phyloP scores from a whole-genome alignment of 164 flowering plant species.

The Chloranthus sessilifolius region DNA sequence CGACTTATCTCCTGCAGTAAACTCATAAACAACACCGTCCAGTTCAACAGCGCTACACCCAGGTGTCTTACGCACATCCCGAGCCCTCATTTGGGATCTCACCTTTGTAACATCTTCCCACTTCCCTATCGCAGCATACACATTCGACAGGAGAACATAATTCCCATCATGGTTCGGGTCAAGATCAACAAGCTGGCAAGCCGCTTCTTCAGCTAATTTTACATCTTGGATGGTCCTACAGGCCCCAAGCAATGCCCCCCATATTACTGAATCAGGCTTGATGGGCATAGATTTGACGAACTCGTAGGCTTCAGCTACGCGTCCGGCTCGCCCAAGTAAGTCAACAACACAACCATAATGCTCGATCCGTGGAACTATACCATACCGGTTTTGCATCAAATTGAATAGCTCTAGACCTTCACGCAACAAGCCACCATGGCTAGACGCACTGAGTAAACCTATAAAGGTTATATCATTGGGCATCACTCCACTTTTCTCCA shows the following conservation, averaged over 20 bases:
- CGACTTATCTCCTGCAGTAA: constrained; percentile 15
- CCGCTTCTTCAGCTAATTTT: constrained; percentile 15
- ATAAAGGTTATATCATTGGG: constrained; percentile 19
- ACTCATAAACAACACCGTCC: constrained; percentile 15
- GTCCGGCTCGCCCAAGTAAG: constrained; percentile 19
- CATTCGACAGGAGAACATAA: constrained; percentile 18
- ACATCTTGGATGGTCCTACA: constrained; percentile 15
- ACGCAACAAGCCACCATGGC: constrained; percentile 15
- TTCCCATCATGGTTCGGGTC: constrained; percentile 19
- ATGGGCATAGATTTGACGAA: constrained; percentile 14
- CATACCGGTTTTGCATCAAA: constrained; percentile 6
- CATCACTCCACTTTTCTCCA: constrained; percentile 8
- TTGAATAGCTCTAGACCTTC: constrained; percentile 12
- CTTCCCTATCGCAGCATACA: constrained; percentile 16
- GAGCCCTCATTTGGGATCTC: constrained; percentile 13
- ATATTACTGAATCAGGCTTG: constrained; percentile 15
- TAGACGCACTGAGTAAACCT: constrained; percentile 13
- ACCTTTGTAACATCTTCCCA: constrained; percentile 16
- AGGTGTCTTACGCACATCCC: constrained; percentile 10
- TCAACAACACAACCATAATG: constrained; percentile 21
- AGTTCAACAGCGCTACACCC: constrained; percentile 19
- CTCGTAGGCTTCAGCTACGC: constrained; percentile 9
- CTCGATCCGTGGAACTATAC: constrained; percentile 13
- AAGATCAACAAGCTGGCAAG: constrained; percentile 12
- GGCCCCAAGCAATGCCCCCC: constrained; percentile 19